These are phyloP conservation scores for Pseudogymnoascus sp. DNA, from an alignment of 2,329 filamentous ascomycete genomes.

Conservation along the genomic window DNA sequence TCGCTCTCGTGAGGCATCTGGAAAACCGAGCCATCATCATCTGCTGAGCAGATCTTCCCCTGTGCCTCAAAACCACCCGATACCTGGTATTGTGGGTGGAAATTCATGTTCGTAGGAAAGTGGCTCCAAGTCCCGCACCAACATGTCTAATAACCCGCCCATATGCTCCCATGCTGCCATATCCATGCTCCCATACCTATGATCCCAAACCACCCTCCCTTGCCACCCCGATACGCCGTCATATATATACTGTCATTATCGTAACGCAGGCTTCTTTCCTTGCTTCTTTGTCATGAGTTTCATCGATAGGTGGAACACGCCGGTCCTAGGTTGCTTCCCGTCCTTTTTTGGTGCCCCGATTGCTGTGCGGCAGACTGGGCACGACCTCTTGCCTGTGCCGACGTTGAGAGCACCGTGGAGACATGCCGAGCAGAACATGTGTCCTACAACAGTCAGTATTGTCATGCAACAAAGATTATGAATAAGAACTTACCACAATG, in stretches of 20 bases:
- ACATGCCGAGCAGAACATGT: conserved; percentile 56
- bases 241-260: conserved; percentile 4
- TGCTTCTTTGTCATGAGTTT: conserved; percentile 53
- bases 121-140: not conserved
- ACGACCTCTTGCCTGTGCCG: conserved; percentile 44
- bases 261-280: conserved; percentile 35
- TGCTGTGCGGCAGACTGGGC: conserved; percentile 53
- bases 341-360: conserved; percentile 32
- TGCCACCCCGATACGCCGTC: not conserved
- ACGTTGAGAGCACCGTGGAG: conserved; percentile 52
- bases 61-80: not conserved
- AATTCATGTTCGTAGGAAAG: not conserved
- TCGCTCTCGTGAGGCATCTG: not conserved
- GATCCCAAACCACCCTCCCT: not conserved
- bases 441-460: conserved; percentile 35
- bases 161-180: not conserved
- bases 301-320: conserved; percentile 50
- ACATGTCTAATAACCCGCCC: not conserved
- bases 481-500: conserved; percentile 49
- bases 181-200: not conserved
- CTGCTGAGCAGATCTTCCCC: not conserved
- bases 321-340: conserved; percentile 35
- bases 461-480: not conserved
- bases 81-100: not conserved
- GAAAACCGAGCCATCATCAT: not conserved